Percentiles rank a stretch among this genome's conserved stretches.
Evolutionary conservation across 345 rosid genomes (phyloP).

Genomic region (Geranium brycei): DNA sequence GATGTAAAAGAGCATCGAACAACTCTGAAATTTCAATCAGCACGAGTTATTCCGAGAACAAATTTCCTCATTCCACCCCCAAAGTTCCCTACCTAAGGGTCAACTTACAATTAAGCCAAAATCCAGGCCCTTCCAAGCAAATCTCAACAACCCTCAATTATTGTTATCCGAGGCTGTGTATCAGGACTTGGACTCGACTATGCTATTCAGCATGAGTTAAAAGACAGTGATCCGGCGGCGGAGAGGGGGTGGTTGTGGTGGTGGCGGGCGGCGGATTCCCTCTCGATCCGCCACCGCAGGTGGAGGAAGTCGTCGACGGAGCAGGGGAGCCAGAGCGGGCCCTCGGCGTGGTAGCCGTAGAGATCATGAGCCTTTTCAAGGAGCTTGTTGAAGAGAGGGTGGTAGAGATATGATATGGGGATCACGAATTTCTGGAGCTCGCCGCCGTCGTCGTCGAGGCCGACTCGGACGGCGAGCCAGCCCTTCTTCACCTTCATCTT

Average conservation of each 20-base stretch:
- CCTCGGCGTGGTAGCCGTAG: conserved; percentile 20
- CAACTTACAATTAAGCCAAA: no score
- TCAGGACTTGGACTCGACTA: no score
- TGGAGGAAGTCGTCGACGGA: conserved; percentile 21
- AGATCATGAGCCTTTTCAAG: conserved; percentile 21
- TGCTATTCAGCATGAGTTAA: conserved; percentile 17
- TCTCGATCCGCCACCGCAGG: conserved; percentile 19
- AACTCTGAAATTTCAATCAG: no score
- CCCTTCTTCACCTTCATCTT: conserved; percentile 29
- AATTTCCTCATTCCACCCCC: no score
- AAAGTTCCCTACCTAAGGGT: no score
- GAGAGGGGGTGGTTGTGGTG: conserved; percentile 13
- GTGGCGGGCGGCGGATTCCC: conserved; percentile 4
- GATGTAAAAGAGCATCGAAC: no score
- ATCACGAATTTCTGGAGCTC: conserved; percentile 12
- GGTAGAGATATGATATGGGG: conserved; percentile 22
- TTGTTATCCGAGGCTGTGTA: no score
- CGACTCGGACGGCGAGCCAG: conserved; percentile 23
- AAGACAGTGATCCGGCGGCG: conserved; percentile 5
- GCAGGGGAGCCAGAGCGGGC: conserved; percentile 21
- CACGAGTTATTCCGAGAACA: no score
- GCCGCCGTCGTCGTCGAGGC: conserved; percentile 17
- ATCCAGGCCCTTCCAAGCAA: no score
- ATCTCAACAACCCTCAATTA: no score
- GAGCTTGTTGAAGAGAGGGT: conserved; percentile 20